Percentiles rank a stretch among this genome's conserved stretches.
Conservation (phyloP, 345 rosid genomes). For the Corymbia maculata region DNA sequence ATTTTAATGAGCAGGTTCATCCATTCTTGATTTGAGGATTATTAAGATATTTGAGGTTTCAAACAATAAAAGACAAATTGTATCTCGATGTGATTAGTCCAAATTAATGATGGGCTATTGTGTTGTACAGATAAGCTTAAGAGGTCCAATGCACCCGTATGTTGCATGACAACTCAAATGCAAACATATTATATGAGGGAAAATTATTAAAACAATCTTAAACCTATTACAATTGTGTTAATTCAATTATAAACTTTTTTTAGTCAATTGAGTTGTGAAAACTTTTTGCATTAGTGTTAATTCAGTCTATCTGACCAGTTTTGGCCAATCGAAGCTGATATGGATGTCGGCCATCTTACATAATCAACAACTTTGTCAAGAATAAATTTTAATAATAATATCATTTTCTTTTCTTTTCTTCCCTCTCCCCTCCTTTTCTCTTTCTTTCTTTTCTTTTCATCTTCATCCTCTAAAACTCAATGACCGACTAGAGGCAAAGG, state of each 20-base stretch:
- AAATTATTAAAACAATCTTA: no score
- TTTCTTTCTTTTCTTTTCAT: no score
- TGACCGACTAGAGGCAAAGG: rapidly evolving
- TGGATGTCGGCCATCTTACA: rapidly evolving
- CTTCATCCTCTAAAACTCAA: not conserved
- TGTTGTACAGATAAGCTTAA: not conserved
- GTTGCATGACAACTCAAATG: not conserved
- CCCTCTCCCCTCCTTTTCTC: rapidly evolving
- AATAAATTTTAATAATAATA: no score
- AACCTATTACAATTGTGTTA: no score
- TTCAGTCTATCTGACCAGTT: no score
- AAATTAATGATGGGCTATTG: not conserved
- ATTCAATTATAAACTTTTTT: no score
- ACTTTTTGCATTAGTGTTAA: no score
- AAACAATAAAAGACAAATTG: not conserved
- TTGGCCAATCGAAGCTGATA: not conserved
- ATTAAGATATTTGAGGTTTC: not conserved
- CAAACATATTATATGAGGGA: no score
- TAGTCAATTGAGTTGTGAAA: no score
- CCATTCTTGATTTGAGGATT: not conserved
- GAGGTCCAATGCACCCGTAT: not conserved
- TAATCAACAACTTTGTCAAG: rapidly evolving
- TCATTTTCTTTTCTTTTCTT: no score
- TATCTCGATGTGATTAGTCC: not conserved
- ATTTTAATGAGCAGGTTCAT: not conserved